phyloP scores from a whole-genome alignment of 23 red algal genomes.

The Chondrus crispus region DNA sequence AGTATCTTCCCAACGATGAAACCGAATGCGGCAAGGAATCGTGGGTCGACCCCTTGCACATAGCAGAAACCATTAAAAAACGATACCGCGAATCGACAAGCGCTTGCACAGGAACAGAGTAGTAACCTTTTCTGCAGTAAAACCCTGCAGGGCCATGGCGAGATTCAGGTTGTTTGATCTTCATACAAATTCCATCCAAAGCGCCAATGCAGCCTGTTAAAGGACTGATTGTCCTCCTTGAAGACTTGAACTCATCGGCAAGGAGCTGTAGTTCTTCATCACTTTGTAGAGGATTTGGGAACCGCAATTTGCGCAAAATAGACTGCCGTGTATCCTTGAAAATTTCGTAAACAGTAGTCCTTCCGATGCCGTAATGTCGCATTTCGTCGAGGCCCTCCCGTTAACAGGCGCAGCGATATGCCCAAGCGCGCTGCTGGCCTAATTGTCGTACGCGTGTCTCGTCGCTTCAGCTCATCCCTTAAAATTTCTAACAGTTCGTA shows the following conservation, averaged over 20 bases:
- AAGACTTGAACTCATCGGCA: not conserved
- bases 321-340: not conserved
- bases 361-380: not conserved
- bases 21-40: not conserved
- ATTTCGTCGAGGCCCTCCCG: not conserved
- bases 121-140: not conserved
- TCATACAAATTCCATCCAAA: not conserved
- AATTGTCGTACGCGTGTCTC: too few species aligned
- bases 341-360: not conserved
- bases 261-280: not conserved
- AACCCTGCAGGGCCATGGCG: not conserved
- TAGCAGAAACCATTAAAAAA: not conserved
- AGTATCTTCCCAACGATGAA: not conserved
- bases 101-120: not conserved
- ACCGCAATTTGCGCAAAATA: not conserved
- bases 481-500: too few species aligned
- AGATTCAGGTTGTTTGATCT: not conserved
- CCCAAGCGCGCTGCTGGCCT: not conserved
- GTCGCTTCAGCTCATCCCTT: too few species aligned
- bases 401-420: not conserved
- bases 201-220: not conserved
- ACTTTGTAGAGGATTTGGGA: not conserved
- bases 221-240: not conserved
- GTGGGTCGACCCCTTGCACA: not conserved
- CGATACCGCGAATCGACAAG: conserved; percentile 10